Base-by-base conservation (phyloP, 2,329 filamentous ascomycete species). In the Ophiostoma angusticollis region DNA sequence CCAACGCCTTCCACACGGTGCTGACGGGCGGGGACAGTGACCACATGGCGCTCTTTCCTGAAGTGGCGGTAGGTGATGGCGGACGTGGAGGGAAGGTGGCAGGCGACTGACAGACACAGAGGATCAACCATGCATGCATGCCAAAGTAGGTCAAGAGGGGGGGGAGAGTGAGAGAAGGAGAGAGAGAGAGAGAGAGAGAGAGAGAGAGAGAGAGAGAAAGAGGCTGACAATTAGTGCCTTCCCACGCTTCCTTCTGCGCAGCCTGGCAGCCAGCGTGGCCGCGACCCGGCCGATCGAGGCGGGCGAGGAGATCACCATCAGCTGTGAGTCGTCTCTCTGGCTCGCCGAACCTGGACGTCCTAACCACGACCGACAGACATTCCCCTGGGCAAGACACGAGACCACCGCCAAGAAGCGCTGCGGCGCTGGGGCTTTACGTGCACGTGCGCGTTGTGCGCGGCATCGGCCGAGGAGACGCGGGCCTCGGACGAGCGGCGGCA, bases 141-240 rank as follows among this genome's bases (percentile, higher is more conserved):
- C 57, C 58, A 34, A 58, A 58, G 57, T 58, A 44, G 46, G 56
- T 47, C 31, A n/a, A n/a, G n/a, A n/a, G n/a, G n/a, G n/a, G n/a
- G n/a, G n/a, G n/a, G n/a, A n/a, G n/a, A n/a, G n/a, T n/a, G n/a
- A n/a, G n/a, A n/a, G n/a, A n/a, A n/a, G n/a, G n/a, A n/a, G n/a
- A n/a, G n/a, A n/a, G n/a, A n/a, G n/a, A n/a, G n/a, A n/a, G n/a
- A n/a, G n/a, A n/a, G n/a, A n/a, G n/a, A n/a, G n/a, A n/a, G n/a
- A n/a, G n/a, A n/a, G n/a, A n/a, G n/a, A n/a, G n/a, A n/a, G n/a
- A n/a, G n/a, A n/a, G n/a, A n/a, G n/a, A n/a, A n/a, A n/a, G n/a
- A n/a, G n/a, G n/a, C n/a, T n/a, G n/a, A n/a, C n/a, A n/a, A n/a
- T 5, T 36, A 58, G 56, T 34, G 52, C 56, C 12, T 57, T 54